phyloP scores from a whole-genome alignment of 139 green algal species.

The Nannochloris sp. region DNA sequence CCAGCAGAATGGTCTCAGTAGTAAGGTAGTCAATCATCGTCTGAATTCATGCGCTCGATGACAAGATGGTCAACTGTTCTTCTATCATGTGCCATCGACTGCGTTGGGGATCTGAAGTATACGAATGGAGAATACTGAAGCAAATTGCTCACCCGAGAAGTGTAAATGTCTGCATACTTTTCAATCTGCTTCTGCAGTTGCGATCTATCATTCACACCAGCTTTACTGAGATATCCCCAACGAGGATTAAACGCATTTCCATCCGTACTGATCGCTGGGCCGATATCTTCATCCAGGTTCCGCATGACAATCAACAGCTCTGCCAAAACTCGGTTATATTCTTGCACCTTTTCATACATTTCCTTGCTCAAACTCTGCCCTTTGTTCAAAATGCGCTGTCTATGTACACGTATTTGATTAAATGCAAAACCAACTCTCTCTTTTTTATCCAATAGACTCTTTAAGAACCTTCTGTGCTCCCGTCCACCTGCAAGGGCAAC shows the following conservation, averaged over 20 bases:
- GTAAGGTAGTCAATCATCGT: neutral
- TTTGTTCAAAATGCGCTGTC: slow-evolving; percentile 18
- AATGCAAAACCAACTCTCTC: slow-evolving; percentile 84
- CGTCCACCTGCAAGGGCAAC: slow-evolving; percentile 58
- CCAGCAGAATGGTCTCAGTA: slow-evolving; percentile 12
- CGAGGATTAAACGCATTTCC: slow-evolving; percentile 76
- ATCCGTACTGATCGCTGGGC: slow-evolving; percentile 72
- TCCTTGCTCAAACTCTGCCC: neutral
- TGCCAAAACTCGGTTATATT: slow-evolving; percentile 52
- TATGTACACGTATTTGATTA: slow-evolving; percentile 74
- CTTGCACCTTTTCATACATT: slow-evolving; percentile 36
- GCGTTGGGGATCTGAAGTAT: slow-evolving; percentile 67
- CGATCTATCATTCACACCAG: slow-evolving; percentile 92
- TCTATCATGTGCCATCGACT: slow-evolving; percentile 68
- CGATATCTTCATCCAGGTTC: slow-evolving; percentile 73
- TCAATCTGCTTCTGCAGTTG: slow-evolving; percentile 92
- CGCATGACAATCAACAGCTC: slow-evolving; percentile 87
- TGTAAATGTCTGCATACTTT: slow-evolving; percentile 88
- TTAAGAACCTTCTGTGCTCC: slow-evolving; percentile 61
- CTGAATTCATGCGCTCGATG: slow-evolving; percentile 1
- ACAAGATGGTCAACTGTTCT: slow-evolving; percentile 32
- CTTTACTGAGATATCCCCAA: slow-evolving; percentile 84
- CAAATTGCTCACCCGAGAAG: slow-evolving; percentile 85
- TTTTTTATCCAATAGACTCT: slow-evolving; percentile 89
- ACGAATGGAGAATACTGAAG: slow-evolving; percentile 84